Conservation (phyloP, 257 asterid genomes). For the Rehmannia glutinosa region DNA sequence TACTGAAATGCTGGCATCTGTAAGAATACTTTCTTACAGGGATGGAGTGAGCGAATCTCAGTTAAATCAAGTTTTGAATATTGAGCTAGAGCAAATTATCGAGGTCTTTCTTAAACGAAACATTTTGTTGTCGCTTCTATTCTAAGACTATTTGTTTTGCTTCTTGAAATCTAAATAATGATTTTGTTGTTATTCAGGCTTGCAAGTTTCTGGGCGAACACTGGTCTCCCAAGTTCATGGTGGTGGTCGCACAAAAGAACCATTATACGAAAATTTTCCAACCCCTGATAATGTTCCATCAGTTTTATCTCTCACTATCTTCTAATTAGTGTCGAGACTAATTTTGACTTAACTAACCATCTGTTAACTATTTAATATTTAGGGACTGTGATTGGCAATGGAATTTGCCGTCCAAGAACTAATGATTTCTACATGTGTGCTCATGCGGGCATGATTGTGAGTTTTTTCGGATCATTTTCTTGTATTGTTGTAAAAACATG, state of each 20-base stretch:
- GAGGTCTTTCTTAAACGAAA: constrained; percentile 23
- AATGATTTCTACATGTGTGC: constrained; percentile 77
- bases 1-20: no score
- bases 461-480: neutral
- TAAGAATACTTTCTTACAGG: constrained; percentile 30
- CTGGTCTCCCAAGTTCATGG: constrained; percentile 56
- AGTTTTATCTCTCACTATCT: constrained; percentile 17
- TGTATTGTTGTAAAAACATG: neutral
- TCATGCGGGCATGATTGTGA: constrained; percentile 73
- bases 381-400: constrained; percentile 68
- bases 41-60: constrained; percentile 79
- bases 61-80: constrained; percentile 62
- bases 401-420: constrained; percentile 50
- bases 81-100: constrained; percentile 59
- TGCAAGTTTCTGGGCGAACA: constrained; percentile 30
- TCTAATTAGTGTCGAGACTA: neutral
- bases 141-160: neutral
- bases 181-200: constrained; percentile 33
- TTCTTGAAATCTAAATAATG: neutral
- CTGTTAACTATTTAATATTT: neutral
- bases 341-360: neutral
- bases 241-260: constrained; percentile 66
- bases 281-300: constrained; percentile 61
- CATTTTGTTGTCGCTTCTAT: neutral
- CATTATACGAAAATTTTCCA: constrained; percentile 69